These are phyloP conservation scores for Apiospora saccharicola DNA, from an alignment of 2,329 filamentous ascomycete species.

Conservation along the genomic window DNA sequence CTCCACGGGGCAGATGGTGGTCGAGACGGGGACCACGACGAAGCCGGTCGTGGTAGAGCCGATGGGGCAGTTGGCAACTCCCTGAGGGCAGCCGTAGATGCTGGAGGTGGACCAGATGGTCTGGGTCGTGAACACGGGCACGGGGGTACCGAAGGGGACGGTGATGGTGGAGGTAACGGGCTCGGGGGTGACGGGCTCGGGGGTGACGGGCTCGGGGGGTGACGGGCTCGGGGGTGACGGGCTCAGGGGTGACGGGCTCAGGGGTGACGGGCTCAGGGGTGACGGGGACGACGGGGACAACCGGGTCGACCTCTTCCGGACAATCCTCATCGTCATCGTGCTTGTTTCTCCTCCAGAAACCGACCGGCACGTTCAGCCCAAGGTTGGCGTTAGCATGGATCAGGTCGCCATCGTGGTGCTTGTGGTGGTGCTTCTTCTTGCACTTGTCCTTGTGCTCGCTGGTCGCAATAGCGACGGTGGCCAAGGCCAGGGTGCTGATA, in stretches of 20 bases:
- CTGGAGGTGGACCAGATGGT: slow-evolving; percentile 14
- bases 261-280: not conserved
- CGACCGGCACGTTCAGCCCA: not conserved
- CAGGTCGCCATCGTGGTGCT: not conserved
- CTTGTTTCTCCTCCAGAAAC: slow-evolving; percentile 1
- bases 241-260: too few species aligned
- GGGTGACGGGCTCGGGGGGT: not conserved
- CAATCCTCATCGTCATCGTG: slow-evolving; percentile 7
- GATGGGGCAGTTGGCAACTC: slow-evolving; percentile 4
- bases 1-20: slow-evolving; percentile 23
- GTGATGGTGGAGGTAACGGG: not conserved
- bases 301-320: not conserved
- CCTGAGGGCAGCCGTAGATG: slow-evolving; percentile 7
- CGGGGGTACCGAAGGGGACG: not conserved
- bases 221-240: not conserved
- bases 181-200: too few species aligned
- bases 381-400: not conserved
- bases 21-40: slow-evolving; percentile 19
- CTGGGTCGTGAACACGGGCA: slow-evolving; percentile 8
- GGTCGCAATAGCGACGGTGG: slow-evolving; percentile 21
- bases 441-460: slow-evolving; percentile 15
- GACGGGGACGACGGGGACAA: not conserved
- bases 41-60: slow-evolving; percentile 9
- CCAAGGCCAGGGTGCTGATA: slow-evolving; percentile 24
- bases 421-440: slow-evolving; percentile 21